Conservation (phyloP, 2,329 filamentous ascomycete genomes). For the Thelonectria rubi region DNA sequence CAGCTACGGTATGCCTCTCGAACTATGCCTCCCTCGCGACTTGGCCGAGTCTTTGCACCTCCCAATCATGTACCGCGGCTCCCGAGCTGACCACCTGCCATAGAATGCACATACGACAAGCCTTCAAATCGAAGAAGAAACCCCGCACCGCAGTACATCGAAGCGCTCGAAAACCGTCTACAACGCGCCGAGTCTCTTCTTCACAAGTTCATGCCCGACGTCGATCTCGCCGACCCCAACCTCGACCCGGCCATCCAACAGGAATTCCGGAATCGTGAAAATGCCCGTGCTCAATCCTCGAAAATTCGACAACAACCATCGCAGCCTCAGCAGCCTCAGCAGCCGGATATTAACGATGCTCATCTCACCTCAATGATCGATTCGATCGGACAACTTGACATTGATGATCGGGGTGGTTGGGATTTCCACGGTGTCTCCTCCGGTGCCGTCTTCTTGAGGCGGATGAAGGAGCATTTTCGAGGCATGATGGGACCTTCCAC, state of each 20-base stretch:
- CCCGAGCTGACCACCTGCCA: conserved; percentile 29
- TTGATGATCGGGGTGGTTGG: conserved; percentile 91
- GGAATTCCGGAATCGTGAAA: conserved; percentile 67
- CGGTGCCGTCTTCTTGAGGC: conserved; percentile 85
- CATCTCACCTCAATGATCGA: conserved; percentile 95
- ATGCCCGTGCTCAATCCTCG: conserved; percentile 57
- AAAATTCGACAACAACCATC: conserved; percentile 48
- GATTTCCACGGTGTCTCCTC: conserved; percentile 96
- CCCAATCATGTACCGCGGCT: conserved; percentile 1
- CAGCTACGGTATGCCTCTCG: conserved; percentile 79
- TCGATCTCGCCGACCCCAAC: conserved; percentile 85
- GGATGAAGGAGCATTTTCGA: conserved; percentile 88
- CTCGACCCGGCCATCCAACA: conserved; percentile 81
- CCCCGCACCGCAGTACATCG: conserved; percentile 91
- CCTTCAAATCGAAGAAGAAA: conserved; percentile 91
- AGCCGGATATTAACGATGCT: conserved; percentile 66
- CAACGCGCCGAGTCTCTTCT: conserved; percentile 85
- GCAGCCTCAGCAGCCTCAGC: conserved; percentile 39
- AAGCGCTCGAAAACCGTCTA: conserved; percentile 83
- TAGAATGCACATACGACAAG: conserved; percentile 95
- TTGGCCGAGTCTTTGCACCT: conserved; percentile 2
- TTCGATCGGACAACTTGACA: conserved; percentile 87
- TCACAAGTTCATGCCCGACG: conserved; percentile 80
- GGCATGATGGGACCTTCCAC: conserved; percentile 74
- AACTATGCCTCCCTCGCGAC: conserved; percentile 8